A percentile compares a stretch with the other conserved stretches of the same genome.
These are phyloP conservation scores for Trichoderma pleuroti DNA, from an alignment of 2,329 filamentous ascomycete species.

Conservation along the genomic window DNA sequence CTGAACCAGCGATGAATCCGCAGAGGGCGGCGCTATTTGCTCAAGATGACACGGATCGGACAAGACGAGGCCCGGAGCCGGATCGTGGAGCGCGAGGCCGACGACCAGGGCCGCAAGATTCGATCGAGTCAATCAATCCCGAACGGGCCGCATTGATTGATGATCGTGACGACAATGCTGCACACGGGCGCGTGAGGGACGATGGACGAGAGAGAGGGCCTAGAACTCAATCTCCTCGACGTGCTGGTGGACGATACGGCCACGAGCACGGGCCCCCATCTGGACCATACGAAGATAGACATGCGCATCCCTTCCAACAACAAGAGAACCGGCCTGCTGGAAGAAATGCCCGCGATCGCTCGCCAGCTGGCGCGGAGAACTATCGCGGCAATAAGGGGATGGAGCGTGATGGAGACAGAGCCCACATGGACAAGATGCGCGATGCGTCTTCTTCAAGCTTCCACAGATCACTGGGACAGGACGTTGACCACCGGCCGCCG, in stretches of 20 bases:
- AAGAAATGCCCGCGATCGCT: slow-evolving; percentile 34
- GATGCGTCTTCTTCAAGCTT: slow-evolving; percentile 35
- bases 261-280: slow-evolving; percentile 34
- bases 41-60: slow-evolving; percentile 31
- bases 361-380: slow-evolving; percentile 26
- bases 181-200: slow-evolving; percentile 40
- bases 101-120: slow-evolving; percentile 27
- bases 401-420: slow-evolving; percentile 39
- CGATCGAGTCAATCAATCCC: slow-evolving; percentile 44
- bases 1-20: slow-evolving; percentile 53
- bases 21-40: slow-evolving; percentile 51
- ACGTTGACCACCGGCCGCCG: slow-evolving; percentile 49
- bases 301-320: slow-evolving; percentile 40
- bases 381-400: slow-evolving; percentile 35
- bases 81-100: slow-evolving; percentile 32
- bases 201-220: slow-evolving; percentile 42
- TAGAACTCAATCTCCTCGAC: slow-evolving; percentile 49
- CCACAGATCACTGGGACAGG: slow-evolving; percentile 39
- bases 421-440: slow-evolving; percentile 37
- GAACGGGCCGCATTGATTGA: slow-evolving; percentile 46
- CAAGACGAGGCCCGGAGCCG: slow-evolving; percentile 28
- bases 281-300: slow-evolving; percentile 44
- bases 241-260: slow-evolving; percentile 35
- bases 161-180: slow-evolving; percentile 34
- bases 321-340: slow-evolving; percentile 31